Conservation (phyloP, 345 rosid species). For the Fremontodendron californicum region DNA sequence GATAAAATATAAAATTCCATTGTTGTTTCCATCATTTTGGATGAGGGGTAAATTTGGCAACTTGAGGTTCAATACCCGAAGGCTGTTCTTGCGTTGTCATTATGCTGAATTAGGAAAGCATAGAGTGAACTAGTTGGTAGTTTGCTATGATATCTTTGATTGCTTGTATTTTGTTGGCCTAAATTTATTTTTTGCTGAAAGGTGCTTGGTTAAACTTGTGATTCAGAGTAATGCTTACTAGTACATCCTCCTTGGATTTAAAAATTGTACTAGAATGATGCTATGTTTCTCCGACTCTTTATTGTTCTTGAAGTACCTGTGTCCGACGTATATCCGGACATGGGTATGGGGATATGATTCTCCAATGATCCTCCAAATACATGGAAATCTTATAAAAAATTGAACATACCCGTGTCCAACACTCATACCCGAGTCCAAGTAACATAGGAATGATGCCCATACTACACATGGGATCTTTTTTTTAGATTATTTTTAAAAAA, state of each 20-base stretch:
- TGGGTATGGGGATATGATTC: no score
- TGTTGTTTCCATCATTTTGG: not conserved
- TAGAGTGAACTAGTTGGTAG: not conserved
- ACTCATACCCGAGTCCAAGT: no score
- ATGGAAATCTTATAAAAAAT: no score
- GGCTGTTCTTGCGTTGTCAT: not conserved
- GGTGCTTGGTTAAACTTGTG: not conserved
- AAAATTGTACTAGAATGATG: not conserved
- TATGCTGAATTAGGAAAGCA: not conserved
- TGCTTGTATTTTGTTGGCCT: not conserved
- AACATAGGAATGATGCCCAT: no score
- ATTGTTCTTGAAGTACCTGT: no score
- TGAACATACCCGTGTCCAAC: no score
- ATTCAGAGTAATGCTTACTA: not conserved
- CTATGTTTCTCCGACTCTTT: no score
- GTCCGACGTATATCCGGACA: no score
- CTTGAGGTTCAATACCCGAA: not conserved
- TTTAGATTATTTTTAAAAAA: no score
- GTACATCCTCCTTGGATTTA: not conserved
- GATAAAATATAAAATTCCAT: not conserved
- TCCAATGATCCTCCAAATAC: no score
- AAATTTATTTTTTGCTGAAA: not conserved
- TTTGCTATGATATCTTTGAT: not conserved
- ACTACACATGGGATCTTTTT: no score
- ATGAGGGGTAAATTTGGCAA: not conserved